Evolutionary conservation across 805 yeast species (phyloP).

Genomic region (Jamesozyma rosinii): DNA sequence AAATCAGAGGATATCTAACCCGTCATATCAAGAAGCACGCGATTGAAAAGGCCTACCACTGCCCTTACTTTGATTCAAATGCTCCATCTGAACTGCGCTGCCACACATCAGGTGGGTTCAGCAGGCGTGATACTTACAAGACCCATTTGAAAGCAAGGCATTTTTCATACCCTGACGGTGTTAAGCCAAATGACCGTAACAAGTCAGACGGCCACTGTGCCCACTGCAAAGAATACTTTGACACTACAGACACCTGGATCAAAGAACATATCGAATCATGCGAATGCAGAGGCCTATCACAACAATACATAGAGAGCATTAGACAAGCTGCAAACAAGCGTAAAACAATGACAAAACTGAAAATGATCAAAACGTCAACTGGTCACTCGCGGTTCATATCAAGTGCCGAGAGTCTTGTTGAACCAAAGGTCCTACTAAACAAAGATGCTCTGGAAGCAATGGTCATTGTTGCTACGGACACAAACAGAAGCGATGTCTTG

Average conservation of each 20-base stretch:
- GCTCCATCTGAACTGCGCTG: conserved; percentile 26
- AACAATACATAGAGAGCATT: conserved; percentile 24
- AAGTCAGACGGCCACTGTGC: conserved; percentile 70
- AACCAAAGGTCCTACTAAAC: conserved; percentile 27
- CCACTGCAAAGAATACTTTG: conserved; percentile 62
- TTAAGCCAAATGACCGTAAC: conserved; percentile 57
- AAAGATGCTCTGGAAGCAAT: conserved; percentile 30
- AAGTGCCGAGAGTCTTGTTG: conserved; percentile 28
- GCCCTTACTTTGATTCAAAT: conserved; percentile 30
- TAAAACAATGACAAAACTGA: conserved; percentile 21
- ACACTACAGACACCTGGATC: conserved; percentile 62
- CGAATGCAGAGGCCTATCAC: conserved; percentile 46
- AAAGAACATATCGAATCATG: conserved; percentile 75
- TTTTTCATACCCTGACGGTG: conserved; percentile 78
- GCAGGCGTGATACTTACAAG: conserved; percentile 85
- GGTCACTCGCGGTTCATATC: conserved; percentile 32
- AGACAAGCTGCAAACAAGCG: conserved; percentile 22
- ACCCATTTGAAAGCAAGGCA: conserved; percentile 86
- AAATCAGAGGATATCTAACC: conserved; percentile 80
- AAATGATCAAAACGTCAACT: conserved; percentile 23
- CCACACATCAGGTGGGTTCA: conserved; percentile 62
- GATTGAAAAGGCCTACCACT: conserved; percentile 66
- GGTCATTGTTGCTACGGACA: conserved; percentile 27
- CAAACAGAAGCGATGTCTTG: conserved; percentile 17
- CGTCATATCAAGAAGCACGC: conserved; percentile 90